These are phyloP conservation scores for Fibroporia radiculosa DNA, from an alignment of 768 basidiomycete genomes.

Conservation along the genomic window DNA sequence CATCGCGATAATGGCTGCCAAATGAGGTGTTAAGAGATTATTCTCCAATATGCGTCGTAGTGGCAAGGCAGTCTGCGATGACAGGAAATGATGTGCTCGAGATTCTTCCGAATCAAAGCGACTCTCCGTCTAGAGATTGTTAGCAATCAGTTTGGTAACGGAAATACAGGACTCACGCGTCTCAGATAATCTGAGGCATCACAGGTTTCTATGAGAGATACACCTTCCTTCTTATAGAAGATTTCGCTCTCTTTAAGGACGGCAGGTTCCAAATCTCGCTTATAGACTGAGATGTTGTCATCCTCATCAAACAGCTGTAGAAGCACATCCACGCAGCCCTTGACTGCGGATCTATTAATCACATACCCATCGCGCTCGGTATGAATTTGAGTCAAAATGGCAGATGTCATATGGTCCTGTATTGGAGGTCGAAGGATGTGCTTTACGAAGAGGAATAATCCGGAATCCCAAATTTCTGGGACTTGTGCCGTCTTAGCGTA, in stretches of 20 bases:
- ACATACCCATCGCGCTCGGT: slow-evolving; percentile 88
- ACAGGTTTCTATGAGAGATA: slow-evolving; percentile 59
- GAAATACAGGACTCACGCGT: slow-evolving; percentile 43
- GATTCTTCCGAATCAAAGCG: slow-evolving; percentile 80
- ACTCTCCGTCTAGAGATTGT: slow-evolving; percentile 73
- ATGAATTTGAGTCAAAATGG: slow-evolving; percentile 81
- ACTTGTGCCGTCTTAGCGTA: slow-evolving; percentile 70
- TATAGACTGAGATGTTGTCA: slow-evolving; percentile 55
- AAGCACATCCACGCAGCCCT: slow-evolving; percentile 83
- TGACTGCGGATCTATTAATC: slow-evolving; percentile 87
- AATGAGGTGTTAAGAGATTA: slow-evolving; percentile 69
- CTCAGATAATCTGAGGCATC: slow-evolving; percentile 79
- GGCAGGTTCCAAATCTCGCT: slow-evolving; percentile 74
- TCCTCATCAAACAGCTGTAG: slow-evolving; percentile 52
- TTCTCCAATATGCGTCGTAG: slow-evolving; percentile 72
- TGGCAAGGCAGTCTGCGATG: slow-evolving; percentile 59
- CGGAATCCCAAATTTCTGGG: slow-evolving; percentile 75
- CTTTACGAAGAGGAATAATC: slow-evolving; percentile 74
- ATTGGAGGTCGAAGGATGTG: slow-evolving; percentile 78
- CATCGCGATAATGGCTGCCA: slow-evolving; percentile 69
- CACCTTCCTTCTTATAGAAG: slow-evolving; percentile 77
- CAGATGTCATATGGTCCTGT: slow-evolving; percentile 70
- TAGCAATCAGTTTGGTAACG: slow-evolving; percentile 13
- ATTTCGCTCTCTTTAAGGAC: slow-evolving; percentile 68
- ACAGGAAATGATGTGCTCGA: slow-evolving; percentile 80